These are phyloP conservation scores for Tolypocladium pustulatum DNA, from an alignment of 2,329 filamentous ascomycete species.

Conservation along the genomic window DNA sequence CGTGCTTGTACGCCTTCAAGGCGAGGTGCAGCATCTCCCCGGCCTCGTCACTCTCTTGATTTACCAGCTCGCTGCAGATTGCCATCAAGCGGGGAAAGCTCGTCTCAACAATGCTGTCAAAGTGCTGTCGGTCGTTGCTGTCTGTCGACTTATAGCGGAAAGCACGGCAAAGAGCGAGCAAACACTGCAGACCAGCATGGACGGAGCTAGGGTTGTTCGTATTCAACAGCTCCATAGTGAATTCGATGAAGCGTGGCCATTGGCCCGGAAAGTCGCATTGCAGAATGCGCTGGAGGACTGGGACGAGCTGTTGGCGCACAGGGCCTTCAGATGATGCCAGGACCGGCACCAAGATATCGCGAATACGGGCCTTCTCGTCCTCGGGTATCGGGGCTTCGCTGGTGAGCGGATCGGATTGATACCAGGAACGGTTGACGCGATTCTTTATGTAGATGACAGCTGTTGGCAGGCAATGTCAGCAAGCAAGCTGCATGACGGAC, in stretches of 20 bases:
- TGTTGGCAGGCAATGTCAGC: conserved; percentile 25
- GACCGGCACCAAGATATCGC: conserved; percentile 80
- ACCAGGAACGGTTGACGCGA: conserved; percentile 87
- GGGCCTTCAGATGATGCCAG: conserved; percentile 70
- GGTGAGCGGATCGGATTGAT: conserved; percentile 62
- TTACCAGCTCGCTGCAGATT: conserved; percentile 81
- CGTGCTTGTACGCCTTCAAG: conserved; percentile 96
- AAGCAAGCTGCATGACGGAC: conserved; percentile 7
- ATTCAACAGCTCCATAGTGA: conserved; percentile 79
- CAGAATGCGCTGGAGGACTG: conserved; percentile 89
- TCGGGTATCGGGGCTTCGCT: conserved; percentile 71
- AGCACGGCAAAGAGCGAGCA: conserved; percentile 88
- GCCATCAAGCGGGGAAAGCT: conserved; percentile 80
- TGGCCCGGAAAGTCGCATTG: conserved; percentile 89
- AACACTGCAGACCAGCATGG: conserved; percentile 85
- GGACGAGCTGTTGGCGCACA: conserved; percentile 86
- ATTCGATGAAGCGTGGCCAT: conserved; percentile 92
- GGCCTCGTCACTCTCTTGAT: conserved; percentile 86
- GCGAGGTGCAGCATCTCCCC: conserved; percentile 94
- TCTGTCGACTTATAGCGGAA: conserved; percentile 85
- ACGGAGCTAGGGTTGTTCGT: conserved; percentile 79
- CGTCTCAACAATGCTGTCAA: conserved; percentile 86
- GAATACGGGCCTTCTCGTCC: conserved; percentile 77
- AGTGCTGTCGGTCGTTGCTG: conserved; percentile 67
- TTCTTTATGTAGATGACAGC: conserved; percentile 98